phyloP scores from a whole-genome alignment of 2,329 filamentous ascomycete genomes.

The Blastomyces percursus region DNA sequence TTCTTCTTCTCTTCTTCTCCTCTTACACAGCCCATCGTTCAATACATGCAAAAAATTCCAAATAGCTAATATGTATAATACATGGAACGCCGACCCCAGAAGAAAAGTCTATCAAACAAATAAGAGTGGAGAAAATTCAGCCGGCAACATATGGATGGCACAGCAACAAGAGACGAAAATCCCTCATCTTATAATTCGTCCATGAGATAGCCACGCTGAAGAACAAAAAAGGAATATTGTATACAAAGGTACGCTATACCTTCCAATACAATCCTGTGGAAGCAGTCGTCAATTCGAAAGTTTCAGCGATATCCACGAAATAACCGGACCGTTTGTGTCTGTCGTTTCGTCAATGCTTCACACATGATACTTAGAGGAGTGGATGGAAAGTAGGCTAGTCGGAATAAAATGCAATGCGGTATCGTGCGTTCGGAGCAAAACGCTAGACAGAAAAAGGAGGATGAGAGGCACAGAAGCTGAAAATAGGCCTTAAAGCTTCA shows the following conservation, averaged over 20 bases:
- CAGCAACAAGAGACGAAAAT: neutral
- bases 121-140: conserved; percentile 6
- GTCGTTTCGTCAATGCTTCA: neutral
- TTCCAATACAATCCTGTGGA: neutral
- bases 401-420: neutral
- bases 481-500: neutral
- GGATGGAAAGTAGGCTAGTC: neutral
- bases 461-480: neutral
- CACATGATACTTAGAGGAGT: neutral
- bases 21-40: neutral
- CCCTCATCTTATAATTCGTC: neutral
- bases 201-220: neutral
- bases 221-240: neutral
- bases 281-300: neutral
- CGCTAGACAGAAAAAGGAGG: neutral
- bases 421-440: neutral
- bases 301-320: neutral
- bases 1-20: neutral
- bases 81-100: conserved; percentile 1
- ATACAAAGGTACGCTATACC: neutral
- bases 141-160: neutral
- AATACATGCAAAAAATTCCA: neutral
- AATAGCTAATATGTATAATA: conserved; percentile 2
- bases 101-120: conserved; percentile 4
- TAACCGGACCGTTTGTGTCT: neutral